Base-by-base conservation (phyloP, 345 rosid species). In the Cardamine chenopodiifolia region DNA sequence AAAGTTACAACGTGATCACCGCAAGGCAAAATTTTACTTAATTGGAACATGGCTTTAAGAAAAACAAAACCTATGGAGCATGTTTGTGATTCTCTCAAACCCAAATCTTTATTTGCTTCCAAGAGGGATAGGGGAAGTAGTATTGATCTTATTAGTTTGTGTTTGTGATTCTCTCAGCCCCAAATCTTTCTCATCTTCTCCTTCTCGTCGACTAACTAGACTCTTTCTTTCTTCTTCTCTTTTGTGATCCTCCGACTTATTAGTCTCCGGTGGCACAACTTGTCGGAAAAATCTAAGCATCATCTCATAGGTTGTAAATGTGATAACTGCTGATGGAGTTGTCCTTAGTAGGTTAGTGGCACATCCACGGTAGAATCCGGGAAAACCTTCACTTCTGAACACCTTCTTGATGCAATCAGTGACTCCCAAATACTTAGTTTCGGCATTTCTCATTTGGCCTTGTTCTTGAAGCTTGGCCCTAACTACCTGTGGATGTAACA, bases 381-480 rank as follows among this genome's bases (percentile, higher is more conserved):
- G 81, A 48, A 87, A 20, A 63, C 95, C 93, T 74, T 95, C 93
- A 72, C 85, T 87, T 48, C 8, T 76, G 61, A 85, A 83, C 55
- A 95, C 96, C 73, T 89, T 87, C 85, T 80, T 91, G 37, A 92
- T 58, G 67, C 97, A 95, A 78, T 91, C 99, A 57, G 84, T 20
- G 2, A 89, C 88, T 6, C 99, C 97, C 1, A 42, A 65, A 68
- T 90, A 92, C 39, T 79, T 85, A 22, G 78, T 66, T 67, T 70
- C 85, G 2, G 82, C 57, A 37, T 81, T 85, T 77, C 90, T 79
- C 50, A 69, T 78, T 44, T 81, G 91, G 17, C 99, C 97, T 81
- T 95, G 99, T 82, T 95, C 99, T 85, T 95, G 99, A 70, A 95
- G 94, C 79, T 93, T 88, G 15, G 99, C 87, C 4, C 99, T 89